These are phyloP conservation scores for Aphanocladium album DNA, from an alignment of 2,329 filamentous ascomycete species.

Conservation along the genomic window DNA sequence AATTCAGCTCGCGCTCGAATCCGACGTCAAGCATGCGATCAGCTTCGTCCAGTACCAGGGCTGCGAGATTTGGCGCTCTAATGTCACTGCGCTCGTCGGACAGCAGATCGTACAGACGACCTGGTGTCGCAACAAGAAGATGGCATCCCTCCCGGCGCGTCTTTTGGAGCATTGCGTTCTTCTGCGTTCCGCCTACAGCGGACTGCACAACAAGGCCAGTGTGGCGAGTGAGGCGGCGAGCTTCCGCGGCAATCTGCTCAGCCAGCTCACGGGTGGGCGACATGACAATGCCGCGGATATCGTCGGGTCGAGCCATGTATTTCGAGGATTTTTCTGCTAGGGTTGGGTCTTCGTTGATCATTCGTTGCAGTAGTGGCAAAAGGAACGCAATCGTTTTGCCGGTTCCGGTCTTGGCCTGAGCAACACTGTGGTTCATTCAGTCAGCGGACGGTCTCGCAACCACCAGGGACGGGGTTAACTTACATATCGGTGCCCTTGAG, in stretches of 20 bases:
- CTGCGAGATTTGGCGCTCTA: conserved; percentile 74
- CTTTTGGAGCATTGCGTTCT: conserved; percentile 58
- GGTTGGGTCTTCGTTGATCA: conserved; percentile 58
- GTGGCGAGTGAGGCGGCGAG: conserved; percentile 56
- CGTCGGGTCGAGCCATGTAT: conserved; percentile 40
- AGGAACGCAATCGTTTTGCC: conserved; percentile 96
- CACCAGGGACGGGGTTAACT: conserved; percentile 29
- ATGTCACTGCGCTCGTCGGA: conserved; percentile 60
- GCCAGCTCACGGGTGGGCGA: conserved; percentile 79
- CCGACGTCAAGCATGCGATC: conserved; percentile 98
- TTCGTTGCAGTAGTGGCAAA: conserved; percentile 75
- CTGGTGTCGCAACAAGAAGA: conserved; percentile 84
- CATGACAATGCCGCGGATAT: conserved; percentile 66
- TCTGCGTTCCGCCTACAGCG: conserved; percentile 90
- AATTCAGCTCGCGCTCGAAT: conserved; percentile 60
- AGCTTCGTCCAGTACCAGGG: conserved; percentile 92
- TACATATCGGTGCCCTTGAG: conserved; percentile 79
- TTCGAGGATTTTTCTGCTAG: conserved; percentile 45
- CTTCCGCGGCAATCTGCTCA: conserved; percentile 76
- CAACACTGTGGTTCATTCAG: conserved; percentile 53
- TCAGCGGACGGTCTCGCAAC: neutral
- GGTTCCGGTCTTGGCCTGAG: conserved; percentile 94
- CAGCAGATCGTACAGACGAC: conserved; percentile 78
- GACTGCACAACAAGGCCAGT: conserved; percentile 65
- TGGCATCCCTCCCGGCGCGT: conserved; percentile 78